A percentile compares a stretch with the other conserved stretches of the same genome.
Evolutionary conservation across 1,139 yeast genomes (phyloP).

Genomic region (Trichomonascaceae sp.): DNA sequence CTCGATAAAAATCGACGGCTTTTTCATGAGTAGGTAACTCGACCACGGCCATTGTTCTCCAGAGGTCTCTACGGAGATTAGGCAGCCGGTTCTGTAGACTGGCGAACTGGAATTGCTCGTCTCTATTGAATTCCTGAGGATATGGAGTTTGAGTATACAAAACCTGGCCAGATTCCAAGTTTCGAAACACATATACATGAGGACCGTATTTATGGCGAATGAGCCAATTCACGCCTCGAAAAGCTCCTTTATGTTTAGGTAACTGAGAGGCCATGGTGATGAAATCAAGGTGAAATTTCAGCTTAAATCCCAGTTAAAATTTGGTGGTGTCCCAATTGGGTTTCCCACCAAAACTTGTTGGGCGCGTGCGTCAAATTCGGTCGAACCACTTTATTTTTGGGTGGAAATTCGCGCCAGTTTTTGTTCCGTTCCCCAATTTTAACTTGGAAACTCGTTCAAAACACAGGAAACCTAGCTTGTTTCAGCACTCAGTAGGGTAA

Average conservation of each 20-base stretch:
- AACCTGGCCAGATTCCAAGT: slow-evolving; percentile 84
- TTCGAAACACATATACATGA: slow-evolving; percentile 74
- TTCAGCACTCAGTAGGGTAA: neutral
- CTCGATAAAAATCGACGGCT: slow-evolving; percentile 70
- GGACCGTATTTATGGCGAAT: slow-evolving; percentile 60
- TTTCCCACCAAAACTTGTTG: neutral
- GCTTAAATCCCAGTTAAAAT: neutral
- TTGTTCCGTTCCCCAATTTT: too few species aligned
- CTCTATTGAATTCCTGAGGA: slow-evolving; percentile 62
- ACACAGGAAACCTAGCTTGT: neutral
- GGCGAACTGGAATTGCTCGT: slow-evolving; percentile 53
- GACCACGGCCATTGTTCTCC: slow-evolving; percentile 90
- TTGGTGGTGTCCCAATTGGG: neutral
- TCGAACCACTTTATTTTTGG: neutral
- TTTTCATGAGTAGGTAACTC: slow-evolving; percentile 57
- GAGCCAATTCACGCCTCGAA: slow-evolving; percentile 40
- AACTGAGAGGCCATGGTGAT: neutral
- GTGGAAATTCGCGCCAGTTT: neutral
- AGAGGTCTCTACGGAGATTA: slow-evolving; percentile 62
- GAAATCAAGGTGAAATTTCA: neutral
- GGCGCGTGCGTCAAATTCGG: too few species aligned
- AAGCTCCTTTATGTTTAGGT: slow-evolving; percentile 8
- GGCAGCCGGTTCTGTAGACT: slow-evolving; percentile 63
- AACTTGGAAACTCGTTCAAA: too few species aligned
- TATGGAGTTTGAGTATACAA: slow-evolving; percentile 72